phyloP scores from a whole-genome alignment of 164 flowering plant genomes.

The Vitis amurensis region DNA sequence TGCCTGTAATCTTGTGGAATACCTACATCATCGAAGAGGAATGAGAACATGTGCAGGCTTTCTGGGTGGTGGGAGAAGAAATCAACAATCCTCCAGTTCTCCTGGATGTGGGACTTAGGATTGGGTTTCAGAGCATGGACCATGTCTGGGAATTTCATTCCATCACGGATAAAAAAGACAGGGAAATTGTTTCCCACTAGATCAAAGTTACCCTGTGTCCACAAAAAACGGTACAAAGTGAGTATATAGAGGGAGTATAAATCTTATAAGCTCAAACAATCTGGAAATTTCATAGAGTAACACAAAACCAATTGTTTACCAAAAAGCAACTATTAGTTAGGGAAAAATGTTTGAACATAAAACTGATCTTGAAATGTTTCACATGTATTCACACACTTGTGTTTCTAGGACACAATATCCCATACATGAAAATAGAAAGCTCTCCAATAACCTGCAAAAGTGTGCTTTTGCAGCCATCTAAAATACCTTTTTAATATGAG shows the following conservation, averaged over 20 bases:
- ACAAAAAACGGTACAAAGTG: neutral
- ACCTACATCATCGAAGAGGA: slow-evolving; percentile 90
- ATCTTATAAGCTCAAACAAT: neutral
- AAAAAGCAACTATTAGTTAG: neutral
- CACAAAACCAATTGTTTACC: neutral
- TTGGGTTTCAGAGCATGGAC: slow-evolving; percentile 84
- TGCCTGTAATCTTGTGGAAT: slow-evolving; percentile 91
- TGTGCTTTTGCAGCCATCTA: no score
- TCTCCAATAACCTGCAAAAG: no score
- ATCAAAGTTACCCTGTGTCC: slow-evolving; percentile 66
- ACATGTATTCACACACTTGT: no score
- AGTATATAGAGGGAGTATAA: neutral
- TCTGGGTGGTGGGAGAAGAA: slow-evolving; percentile 94
- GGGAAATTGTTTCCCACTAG: slow-evolving; percentile 88
- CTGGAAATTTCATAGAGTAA: neutral
- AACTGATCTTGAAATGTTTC: no score
- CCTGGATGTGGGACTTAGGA: slow-evolving; percentile 85
- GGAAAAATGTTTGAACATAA: neutral
- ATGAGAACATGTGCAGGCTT: slow-evolving; percentile 87
- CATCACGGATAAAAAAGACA: slow-evolving; percentile 82
- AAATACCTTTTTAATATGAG: no score
- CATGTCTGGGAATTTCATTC: slow-evolving; percentile 84
- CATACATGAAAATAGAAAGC: no score
- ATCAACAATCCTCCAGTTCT: slow-evolving; percentile 79
- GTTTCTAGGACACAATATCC: no score